phyloP scores from a whole-genome alignment of 129 eudicot genomes.

The Centella asiatica region DNA sequence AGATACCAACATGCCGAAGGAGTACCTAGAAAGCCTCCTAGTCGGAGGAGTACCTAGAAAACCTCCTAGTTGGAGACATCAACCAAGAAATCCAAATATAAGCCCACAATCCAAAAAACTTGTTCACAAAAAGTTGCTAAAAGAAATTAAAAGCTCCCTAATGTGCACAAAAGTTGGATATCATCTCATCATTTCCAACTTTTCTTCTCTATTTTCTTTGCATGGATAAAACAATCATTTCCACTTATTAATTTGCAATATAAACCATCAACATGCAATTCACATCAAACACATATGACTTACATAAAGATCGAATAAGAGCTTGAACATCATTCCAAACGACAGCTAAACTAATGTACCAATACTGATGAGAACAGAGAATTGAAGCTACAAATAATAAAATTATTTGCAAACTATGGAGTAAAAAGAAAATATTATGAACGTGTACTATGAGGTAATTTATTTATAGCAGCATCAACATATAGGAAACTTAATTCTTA shows the following conservation, averaged over 20 bases:
- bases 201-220: background rate
- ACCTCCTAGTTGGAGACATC: conserved; percentile 23
- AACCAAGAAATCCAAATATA: background rate
- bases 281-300: background rate
- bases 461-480: background rate
- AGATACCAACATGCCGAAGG: no score
- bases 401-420: no score
- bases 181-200: conserved; percentile 23
- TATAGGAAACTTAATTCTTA: background rate
- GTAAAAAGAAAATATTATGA: background rate
- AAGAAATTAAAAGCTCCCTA: background rate
- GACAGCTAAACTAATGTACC: no score
- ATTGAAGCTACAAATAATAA: no score
- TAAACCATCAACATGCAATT: conserved; percentile 1
- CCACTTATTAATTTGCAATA: no score
- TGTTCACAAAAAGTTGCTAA: conserved; percentile 1
- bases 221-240: conserved; percentile 2
- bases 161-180: conserved; percentile 29
- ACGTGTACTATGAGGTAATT: no score
- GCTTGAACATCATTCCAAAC: no score
- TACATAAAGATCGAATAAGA: no score
- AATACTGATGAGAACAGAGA: conserved; percentile 10
- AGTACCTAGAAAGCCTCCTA: no score
- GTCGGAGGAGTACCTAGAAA: conserved; percentile 4
- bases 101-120: conserved; percentile 15